These are phyloP conservation scores for Alternaria longipes DNA, from an alignment of 2,329 filamentous ascomycete species.

Conservation along the genomic window DNA sequence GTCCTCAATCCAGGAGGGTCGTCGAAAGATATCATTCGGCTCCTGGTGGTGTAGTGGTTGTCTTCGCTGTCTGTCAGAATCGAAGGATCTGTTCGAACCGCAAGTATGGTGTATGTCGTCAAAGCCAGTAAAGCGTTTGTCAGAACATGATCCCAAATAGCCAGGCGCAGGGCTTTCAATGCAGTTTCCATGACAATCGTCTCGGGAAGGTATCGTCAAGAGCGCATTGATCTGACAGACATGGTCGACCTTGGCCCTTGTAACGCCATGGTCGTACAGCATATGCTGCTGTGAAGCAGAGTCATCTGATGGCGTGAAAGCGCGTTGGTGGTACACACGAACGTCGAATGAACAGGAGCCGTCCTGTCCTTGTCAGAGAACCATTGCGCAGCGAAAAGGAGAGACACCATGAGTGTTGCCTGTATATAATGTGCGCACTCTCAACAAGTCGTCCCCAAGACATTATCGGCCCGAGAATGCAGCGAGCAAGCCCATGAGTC, in stretches of 20 bases:
- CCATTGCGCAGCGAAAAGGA: neutral
- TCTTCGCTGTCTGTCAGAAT: constrained; percentile 2
- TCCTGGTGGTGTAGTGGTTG: neutral
- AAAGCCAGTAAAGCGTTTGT: neutral
- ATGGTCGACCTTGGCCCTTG: neutral
- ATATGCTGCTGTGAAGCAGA: constrained; percentile 2
- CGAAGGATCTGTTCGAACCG: neutral
- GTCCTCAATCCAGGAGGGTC: neutral
- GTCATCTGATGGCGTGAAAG: constrained; percentile 17
- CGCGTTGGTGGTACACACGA: neutral
- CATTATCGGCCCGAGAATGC: neutral
- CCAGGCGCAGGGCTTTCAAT: neutral
- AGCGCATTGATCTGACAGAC: neutral
- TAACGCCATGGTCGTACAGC: constrained; percentile 1
- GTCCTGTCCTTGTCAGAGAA: neutral
- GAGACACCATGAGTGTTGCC: neutral
- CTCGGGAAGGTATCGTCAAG: neutral
- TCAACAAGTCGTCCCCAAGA: neutral
- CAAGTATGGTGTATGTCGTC: neutral
- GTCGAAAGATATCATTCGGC: neutral
- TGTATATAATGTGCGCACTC: neutral
- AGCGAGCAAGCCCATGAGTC: neutral
- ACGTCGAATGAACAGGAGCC: neutral
- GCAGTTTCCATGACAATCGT: neutral
- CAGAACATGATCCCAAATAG: neutral